Conservation (phyloP, 148 eudicot species). For the Chenopodium quinoa region DNA sequence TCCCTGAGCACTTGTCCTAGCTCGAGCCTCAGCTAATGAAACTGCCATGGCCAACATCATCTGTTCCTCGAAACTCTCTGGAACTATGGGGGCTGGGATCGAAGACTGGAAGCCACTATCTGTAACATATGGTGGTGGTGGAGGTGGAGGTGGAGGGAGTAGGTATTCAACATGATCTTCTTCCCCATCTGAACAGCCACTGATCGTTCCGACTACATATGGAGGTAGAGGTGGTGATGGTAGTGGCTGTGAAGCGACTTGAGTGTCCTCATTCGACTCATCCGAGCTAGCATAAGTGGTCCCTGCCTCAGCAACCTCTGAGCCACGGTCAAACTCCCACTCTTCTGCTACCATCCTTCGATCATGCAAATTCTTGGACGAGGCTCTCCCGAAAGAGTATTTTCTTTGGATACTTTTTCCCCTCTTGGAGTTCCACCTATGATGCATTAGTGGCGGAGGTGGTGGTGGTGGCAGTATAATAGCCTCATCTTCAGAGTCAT, state of each 20-base stretch:
- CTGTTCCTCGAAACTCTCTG: constrained; percentile 91
- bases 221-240: constrained; percentile 27
- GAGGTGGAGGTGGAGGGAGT: constrained; percentile 25
- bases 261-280: constrained; percentile 36
- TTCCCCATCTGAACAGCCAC: constrained; percentile 22
- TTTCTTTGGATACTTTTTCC: constrained; percentile 25
- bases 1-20: constrained; percentile 57
- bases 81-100: constrained; percentile 44
- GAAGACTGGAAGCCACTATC: constrained; percentile 34
- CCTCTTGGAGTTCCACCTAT: constrained; percentile 28
- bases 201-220: constrained; percentile 23
- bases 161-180: constrained; percentile 19
- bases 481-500: constrained; percentile 25
- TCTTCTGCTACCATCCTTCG: constrained; percentile 34
- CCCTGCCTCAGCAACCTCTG: constrained; percentile 49
- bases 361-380: constrained; percentile 24
- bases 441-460: constrained; percentile 18
- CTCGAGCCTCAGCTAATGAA: constrained; percentile 82
- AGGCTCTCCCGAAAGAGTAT: constrained; percentile 16
- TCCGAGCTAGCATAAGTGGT: constrained; percentile 46
- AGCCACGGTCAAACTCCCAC: constrained; percentile 48
- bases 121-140: constrained; percentile 32
- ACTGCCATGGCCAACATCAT: constrained; percentile 99
- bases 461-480: constrained; percentile 23
- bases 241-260: constrained; percentile 18